Evolutionary conservation across 1,139 yeast genomes (phyloP).

Genomic region (Yamadazyma sp.): DNA sequence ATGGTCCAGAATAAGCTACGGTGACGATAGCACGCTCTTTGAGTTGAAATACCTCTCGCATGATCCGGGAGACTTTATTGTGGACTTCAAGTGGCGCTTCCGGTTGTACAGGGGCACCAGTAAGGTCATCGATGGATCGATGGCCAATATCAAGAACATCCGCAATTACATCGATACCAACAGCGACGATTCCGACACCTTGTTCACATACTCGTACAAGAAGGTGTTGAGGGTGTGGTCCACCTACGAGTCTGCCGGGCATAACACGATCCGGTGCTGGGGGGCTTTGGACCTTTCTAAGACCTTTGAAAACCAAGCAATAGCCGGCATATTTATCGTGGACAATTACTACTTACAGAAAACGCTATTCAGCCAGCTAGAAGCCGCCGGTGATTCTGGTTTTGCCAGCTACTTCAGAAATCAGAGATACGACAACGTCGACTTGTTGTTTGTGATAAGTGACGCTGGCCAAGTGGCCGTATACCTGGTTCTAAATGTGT

Average conservation of each 20-base stretch:
- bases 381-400: slow-evolving; percentile 7
- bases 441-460: slow-evolving; percentile 56
- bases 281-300: slow-evolving; percentile 49
- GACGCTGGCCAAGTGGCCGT: slow-evolving; percentile 44
- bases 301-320: slow-evolving; percentile 19
- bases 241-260: slow-evolving; percentile 60
- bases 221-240: slow-evolving; percentile 69
- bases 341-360: slow-evolving; percentile 51
- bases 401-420: slow-evolving; percentile 13
- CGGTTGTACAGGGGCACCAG: slow-evolving; percentile 12
- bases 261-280: slow-evolving; percentile 60
- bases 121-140: slow-evolving; percentile 25
- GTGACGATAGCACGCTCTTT: slow-evolving; percentile 63
- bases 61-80: slow-evolving; percentile 48
- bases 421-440: slow-evolving; percentile 29
- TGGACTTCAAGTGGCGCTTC: slow-evolving; percentile 55
- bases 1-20: slow-evolving; percentile 77
- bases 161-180: slow-evolving; percentile 32
- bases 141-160: slow-evolving; percentile 42
- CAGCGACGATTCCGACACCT: slow-evolving; percentile 36
- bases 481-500: slow-evolving; percentile 53
- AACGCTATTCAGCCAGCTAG: slow-evolving; percentile 17
- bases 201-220: slow-evolving; percentile 64
- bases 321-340: slow-evolving; percentile 46
- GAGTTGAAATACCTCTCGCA: slow-evolving; percentile 72